These are phyloP conservation scores for Stevia rebaudiana DNA, from an alignment of 140 eudicot genomes.

Conservation along the genomic window DNA sequence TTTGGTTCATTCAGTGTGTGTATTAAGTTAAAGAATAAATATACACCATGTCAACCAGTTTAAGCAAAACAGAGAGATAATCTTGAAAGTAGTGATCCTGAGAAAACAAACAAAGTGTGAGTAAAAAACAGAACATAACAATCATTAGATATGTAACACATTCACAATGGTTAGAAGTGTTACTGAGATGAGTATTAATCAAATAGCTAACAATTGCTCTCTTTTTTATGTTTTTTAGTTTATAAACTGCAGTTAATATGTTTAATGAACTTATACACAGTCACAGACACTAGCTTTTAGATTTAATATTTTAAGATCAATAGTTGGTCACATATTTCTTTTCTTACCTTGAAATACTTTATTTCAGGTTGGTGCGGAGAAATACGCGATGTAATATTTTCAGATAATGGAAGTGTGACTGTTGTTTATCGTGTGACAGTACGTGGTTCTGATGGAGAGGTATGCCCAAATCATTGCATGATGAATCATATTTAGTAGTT, in stretches of 20 bases:
- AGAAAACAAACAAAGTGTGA: neutral
- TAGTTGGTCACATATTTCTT: neutral
- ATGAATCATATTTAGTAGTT: neutral
- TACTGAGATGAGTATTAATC: neutral
- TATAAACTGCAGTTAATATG: neutral
- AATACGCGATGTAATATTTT: slow-evolving; percentile 86
- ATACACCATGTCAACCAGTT: neutral
- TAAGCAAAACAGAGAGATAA: neutral
- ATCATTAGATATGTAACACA: neutral
- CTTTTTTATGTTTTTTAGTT: neutral
- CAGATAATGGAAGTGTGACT: slow-evolving; percentile 87
- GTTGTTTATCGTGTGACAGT: slow-evolving; percentile 93
- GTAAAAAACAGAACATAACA: neutral
- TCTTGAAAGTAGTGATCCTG: neutral
- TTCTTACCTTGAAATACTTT: neutral
- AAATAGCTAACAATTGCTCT: neutral
- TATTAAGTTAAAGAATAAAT: neutral
- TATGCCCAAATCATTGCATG: slow-evolving; percentile 29
- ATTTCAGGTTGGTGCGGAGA: slow-evolving; percentile 96
- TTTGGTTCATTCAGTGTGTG: neutral
- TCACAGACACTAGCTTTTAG: neutral
- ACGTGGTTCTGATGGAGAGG: slow-evolving; percentile 97
- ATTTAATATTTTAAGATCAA: neutral
- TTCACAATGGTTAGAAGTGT: neutral
- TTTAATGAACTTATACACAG: slow-evolving; percentile 1